Evolutionary conservation across 257 asterid genomes (phyloP), one percentile per base, ranked within the genome.

Genomic region (Sherardia arvensis): DNA sequence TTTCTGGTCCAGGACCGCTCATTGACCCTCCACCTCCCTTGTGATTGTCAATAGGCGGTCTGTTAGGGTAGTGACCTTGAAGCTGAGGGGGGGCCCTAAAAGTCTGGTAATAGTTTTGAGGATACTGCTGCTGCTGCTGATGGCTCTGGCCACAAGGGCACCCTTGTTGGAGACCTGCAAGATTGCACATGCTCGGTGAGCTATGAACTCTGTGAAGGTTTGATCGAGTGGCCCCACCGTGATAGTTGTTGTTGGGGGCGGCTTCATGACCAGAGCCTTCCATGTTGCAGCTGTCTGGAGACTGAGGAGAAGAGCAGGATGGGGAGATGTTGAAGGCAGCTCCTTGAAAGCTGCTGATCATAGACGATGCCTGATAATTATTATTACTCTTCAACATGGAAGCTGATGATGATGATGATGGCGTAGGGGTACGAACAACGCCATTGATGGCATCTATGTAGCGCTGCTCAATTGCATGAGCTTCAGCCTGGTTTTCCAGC

Each of bases 391-490:
- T 49, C 27, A 8, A 49, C 56, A 70, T 0, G 79, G n/a, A n/a
- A n/a, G 77, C 28, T 61, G 77, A 22, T 61, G 79, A 30, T 15
- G 74, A 28, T 8, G 40, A 20, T 7, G n/a, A n/a, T n/a, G n/a
- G n/a, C n/a, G n/a, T n/a, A n/a, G 70, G 12, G 34, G 20, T 8
- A 15, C 81, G 83, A 47, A 76, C 21, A 43, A 84, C 70, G 64
- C 94, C 92, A 38, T 90, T 90, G 74, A 87, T 67, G 18, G 94
- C 90, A n/a, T 85, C 94, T 1, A 90, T 77, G 59, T 87, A 87
- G 2, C 87, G 79, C 28, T 90, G 97, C 74, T 84, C 93, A 1
- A 80, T 67, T 0, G 83, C 79, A n/a, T 71, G 74, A 7, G 68
- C 56, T 40, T 67, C 73, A 0, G 36, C 51, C 1, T 74, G 77